Evolutionary conservation across 768 basidiomycete genomes (phyloP), one percentile per base, ranked within the genome.

Genomic region (Termitomyces sp.): DNA sequence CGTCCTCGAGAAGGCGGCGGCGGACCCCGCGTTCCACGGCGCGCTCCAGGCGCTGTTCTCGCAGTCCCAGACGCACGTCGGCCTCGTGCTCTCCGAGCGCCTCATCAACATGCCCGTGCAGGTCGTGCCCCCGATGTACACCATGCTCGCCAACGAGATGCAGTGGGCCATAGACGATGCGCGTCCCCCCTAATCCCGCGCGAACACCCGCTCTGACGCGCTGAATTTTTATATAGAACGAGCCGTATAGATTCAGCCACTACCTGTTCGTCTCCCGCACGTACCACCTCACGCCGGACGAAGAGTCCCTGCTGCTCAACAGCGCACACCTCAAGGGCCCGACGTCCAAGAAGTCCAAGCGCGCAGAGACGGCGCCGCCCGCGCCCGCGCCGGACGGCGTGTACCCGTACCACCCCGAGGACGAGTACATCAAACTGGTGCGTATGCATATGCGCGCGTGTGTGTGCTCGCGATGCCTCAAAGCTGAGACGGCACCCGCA

Each of bases 91-190:
- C 62, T 90, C 87, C 61, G 93, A 97, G 69, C 80, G 96, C 0
- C 77, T 98, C 51, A 80, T 97, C 62, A 99, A 98, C 69, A 95
- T 99, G 87, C 96, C 96, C 0, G 88, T 94, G 15, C 92, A 98
- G 64, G 84, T 94, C 36, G 80, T 95, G 9, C 89, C 94, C 5
- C 94, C 93, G 1, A 88, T 97, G 86, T 98, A 95, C 70, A 79
- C 79, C 45, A 94, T 98, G 90, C 78, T 98, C 24, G 73, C 77
- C 0, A 85, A 90, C 48, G 96, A 99, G 69, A 75, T 97, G n/a
- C 75, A 84, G 37, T 84, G 79, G 75, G 90, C 90, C 3, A 71
- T 82, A 37, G 76, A 80, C 50, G 84, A 87, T 51, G 91, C 88
- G 57, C 54, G 83, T 75, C 1, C 53, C 56, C 18, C 13, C 15